A percentile compares a stretch with the other conserved stretches of the same genome.
phyloP scores from a whole-genome alignment of 2,329 filamentous ascomycete species.

The Apiospora phragmitis region DNA sequence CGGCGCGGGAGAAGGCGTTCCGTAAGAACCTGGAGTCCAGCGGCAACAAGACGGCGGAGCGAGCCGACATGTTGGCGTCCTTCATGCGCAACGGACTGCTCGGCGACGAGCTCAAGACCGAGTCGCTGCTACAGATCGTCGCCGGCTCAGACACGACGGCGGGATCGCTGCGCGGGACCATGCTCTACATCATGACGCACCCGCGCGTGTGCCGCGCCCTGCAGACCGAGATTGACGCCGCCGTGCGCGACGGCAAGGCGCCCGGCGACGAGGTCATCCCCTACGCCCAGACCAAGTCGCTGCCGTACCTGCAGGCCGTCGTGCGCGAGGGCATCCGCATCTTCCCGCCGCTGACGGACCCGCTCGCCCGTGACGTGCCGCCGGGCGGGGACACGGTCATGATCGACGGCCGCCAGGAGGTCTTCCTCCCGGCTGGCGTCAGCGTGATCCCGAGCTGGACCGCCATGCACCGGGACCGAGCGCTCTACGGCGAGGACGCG shows the following conservation, averaged over 20 bases:
- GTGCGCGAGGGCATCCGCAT: constrained; percentile 17
- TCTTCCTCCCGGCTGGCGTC: constrained; percentile 15
- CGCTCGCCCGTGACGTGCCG: constrained; percentile 13
- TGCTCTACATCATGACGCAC: constrained; percentile 49
- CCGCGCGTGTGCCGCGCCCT: constrained; percentile 45
- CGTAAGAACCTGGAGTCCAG: not conserved
- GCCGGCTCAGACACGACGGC: constrained; percentile 52
- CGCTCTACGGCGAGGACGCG: constrained; percentile 14
- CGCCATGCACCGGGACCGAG: constrained; percentile 11
- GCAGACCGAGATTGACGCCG: constrained; percentile 44
- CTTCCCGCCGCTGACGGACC: constrained; percentile 13
- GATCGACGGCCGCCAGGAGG: not conserved
- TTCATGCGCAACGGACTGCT: constrained; percentile 47
- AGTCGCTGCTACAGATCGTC: constrained; percentile 27
- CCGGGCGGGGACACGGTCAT: constrained; percentile 15
- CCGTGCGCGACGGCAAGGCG: constrained; percentile 27
- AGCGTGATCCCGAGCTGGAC: constrained; percentile 12
- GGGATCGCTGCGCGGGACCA: constrained; percentile 46
- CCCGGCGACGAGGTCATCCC: constrained; percentile 28
- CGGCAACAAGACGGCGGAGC: not conserved
- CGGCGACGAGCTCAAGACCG: constrained; percentile 42
- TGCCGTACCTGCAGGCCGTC: constrained; percentile 12
- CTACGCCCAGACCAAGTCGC: not conserved
- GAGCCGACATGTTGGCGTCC: constrained; percentile 12
- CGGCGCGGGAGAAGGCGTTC: not conserved